Percentiles rank a stretch among this genome's conserved stretches.
Conservation (phyloP, 305 asterid genomes). For the Fraxinus ornus region DNA sequence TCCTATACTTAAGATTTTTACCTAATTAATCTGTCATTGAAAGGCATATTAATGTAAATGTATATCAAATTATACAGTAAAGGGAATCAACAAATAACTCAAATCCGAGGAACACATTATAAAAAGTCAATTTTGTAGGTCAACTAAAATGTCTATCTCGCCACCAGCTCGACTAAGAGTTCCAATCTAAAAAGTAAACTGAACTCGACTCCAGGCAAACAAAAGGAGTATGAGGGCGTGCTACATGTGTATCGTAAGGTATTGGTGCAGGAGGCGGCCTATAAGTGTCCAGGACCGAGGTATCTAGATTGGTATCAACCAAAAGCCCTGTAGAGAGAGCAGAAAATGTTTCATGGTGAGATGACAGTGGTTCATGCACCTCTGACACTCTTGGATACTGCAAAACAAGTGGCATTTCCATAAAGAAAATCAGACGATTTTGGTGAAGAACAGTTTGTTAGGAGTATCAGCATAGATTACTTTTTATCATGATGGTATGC, state of each 20-base stretch:
- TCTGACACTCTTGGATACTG: constrained; percentile 50
- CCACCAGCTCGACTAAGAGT: neutral
- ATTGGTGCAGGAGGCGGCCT: constrained; percentile 80
- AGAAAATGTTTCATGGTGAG: constrained; percentile 46
- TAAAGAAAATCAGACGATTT: too few species aligned
- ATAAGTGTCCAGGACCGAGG: constrained; percentile 77
- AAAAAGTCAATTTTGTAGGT: neutral
- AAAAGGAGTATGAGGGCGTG: constrained; percentile 27
- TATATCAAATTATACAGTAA: neutral
- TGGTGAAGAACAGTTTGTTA: too few species aligned
- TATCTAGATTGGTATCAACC: constrained; percentile 86
- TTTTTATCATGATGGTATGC: too few species aligned
- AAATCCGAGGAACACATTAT: neutral
- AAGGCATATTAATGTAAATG: neutral
- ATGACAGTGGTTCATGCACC: constrained; percentile 55
- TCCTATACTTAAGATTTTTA: neutral
- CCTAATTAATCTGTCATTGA: neutral
- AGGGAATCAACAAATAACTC: neutral
- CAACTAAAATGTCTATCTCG: neutral
- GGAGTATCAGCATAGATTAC: too few species aligned
- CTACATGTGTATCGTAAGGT: constrained; percentile 57
- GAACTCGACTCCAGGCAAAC: neutral
- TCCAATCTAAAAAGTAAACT: neutral
- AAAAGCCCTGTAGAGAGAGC: constrained; percentile 56
- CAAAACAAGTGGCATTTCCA: too few species aligned